phyloP scores from a whole-genome alignment of 495 filamentous ascomycete genomes.

The Staphylotrichum tortipilum region DNA sequence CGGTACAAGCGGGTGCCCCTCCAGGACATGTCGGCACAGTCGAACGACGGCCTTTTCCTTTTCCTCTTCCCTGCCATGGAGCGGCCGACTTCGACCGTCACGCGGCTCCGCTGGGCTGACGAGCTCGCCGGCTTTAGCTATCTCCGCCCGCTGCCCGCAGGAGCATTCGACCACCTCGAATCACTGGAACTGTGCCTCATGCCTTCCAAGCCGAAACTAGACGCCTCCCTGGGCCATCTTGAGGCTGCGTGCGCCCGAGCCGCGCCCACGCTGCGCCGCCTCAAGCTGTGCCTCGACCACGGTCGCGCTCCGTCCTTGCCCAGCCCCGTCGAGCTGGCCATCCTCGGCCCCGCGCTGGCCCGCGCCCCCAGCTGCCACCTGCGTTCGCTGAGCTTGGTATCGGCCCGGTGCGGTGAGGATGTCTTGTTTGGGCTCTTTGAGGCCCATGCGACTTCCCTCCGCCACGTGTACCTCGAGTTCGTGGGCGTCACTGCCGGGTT shows the following conservation, averaged over 20 bases:
- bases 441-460: not conserved
- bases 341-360: not conserved
- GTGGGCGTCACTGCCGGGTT: not conserved
- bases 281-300: not conserved
- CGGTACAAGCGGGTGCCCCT: no score
- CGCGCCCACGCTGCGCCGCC: not conserved
- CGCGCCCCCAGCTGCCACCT: not conserved
- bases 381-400: not conserved
- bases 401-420: not conserved
- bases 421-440: not conserved
- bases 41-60: slow-evolving; percentile 9
- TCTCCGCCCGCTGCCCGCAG: not conserved
- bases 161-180: not conserved
- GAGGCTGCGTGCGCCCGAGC: not conserved
- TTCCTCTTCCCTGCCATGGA: slow-evolving; percentile 8
- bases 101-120: slow-evolving; percentile 4
- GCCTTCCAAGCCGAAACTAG: not conserved
- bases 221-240: not conserved
- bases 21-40: not conserved
- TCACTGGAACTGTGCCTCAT: not conserved
- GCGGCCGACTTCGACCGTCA: not conserved
- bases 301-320: not conserved
- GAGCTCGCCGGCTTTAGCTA: slow-evolving; percentile 2
- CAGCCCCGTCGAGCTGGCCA: no score
- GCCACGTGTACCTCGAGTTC: not conserved